Evolutionary conservation across 106 monocot genomes (phyloP), one percentile per base, ranked within the genome.

Genomic region (Gastrodia elata): DNA sequence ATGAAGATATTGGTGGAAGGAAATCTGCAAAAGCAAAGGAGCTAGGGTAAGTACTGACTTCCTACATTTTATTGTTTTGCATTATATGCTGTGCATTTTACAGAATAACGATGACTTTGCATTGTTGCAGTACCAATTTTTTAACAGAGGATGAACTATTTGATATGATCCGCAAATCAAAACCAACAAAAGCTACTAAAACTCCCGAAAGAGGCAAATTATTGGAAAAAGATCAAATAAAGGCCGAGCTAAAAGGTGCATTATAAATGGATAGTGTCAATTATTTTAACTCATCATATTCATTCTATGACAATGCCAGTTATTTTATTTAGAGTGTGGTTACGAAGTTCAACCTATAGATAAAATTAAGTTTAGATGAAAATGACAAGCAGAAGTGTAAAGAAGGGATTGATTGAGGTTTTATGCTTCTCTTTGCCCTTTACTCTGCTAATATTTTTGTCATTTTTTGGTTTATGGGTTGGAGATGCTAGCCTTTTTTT

Each of bases 1-100:
- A 98, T 79, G 98, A 98, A 78, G 98, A 98, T 73, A 77, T 93
- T 77, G 98, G 98, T 77, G 98, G 98, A 80, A 91, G 75, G 72
- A 98, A 98, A 80, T 93, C 98, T 77, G 28, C 37, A 40, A 98
- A 89, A 82, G 93, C 93, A 28, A 91, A 90, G 70, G 93, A 93
- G 38, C 55, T 93, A 18, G 86, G 97, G 97, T 98, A 87, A 69
- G 41, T 39, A 26, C 3, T 41, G 15, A 26, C 40, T 2, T 2
- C 16, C 11, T 11, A 22, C 0, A 28, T 30, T 38, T 34, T 1
- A 26, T 56, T 15, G 4, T 25, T 56, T 73, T 64, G 10, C 30
- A 71, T 26, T 64, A 36, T 68, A 33, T 49, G 26, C 11, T 79
- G 52, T 13, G 49, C 0, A 46, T 56, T 64, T 36, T 40, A 42